phyloP scores from a whole-genome alignment of 169 alveolate genomes.

The Nephromyces sp. region DNA sequence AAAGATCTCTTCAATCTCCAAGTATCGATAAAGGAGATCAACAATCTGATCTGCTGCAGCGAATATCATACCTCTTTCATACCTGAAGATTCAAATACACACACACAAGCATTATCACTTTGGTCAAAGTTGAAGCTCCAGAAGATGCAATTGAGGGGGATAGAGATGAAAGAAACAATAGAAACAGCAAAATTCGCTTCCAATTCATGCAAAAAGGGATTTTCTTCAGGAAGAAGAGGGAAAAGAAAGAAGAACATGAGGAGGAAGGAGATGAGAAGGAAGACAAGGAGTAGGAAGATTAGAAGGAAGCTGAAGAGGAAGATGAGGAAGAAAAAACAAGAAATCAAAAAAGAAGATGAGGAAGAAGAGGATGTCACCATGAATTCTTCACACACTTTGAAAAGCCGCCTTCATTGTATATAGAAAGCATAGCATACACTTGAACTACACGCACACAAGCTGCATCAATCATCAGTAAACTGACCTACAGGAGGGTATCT shows the following conservation, averaged over 20 bases:
- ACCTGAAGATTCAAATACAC: not conserved
- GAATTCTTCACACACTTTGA: no score
- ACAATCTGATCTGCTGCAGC: constrained; percentile 7
- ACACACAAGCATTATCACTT: constrained; percentile 3
- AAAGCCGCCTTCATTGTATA: no score
- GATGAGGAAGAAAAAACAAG: no score
- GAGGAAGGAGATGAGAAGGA: not conserved
- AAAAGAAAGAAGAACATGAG: not conserved
- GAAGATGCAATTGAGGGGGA: not conserved
- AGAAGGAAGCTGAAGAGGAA: no score
- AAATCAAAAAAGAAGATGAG: no score
- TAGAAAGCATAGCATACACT: no score
- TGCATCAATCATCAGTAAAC: no score
- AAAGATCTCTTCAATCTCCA: constrained; percentile 10
- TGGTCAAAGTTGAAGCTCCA: not conserved
- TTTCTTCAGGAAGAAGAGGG: no score
- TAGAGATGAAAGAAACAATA: not conserved
- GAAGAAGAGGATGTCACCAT: no score
- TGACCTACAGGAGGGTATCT: no score
- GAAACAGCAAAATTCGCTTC: not conserved
- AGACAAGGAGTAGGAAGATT: not conserved
- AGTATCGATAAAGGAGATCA: not conserved
- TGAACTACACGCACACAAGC: no score
- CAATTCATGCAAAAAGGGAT: no score
- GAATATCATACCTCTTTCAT: constrained; percentile 6